Evolutionary conservation across 1,139 yeast species (phyloP), one percentile per base, ranked within the genome.

Genomic region (Candida albicans): DNA sequence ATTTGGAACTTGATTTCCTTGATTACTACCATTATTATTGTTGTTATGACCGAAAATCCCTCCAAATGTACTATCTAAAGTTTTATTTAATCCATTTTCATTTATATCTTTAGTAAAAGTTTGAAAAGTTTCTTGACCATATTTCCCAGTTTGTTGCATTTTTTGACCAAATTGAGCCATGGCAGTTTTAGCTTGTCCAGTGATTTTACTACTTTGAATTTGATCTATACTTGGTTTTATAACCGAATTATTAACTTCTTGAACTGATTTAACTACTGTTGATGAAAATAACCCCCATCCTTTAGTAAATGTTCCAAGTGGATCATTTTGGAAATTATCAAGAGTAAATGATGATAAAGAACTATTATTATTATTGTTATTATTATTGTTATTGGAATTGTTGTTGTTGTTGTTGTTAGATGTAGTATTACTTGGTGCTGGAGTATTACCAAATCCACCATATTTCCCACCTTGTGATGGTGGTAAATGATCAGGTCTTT

Each of bases 381-480:
- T 18, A 18, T 18, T 18, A 18, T 18, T 18, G 5, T 18, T 18
- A 18, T 18, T 18, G 5, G n/a, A n/a, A 27, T 45, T 32, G 5
- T 3, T 18, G 5, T 18, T 18, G 5, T 18, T 18, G 5, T 18
- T 18, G 5, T 18, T 18, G 5, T 18, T 18, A 18, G 3, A 4
- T 4, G 22, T 18, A 46, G 52, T 39, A 50, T 63, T 47, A 38
- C 53, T 42, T 11, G 81, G 75, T 5, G 75, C 73, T 10, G 95
- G 89, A 0, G 89, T 78, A 58, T 82, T 87, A 33, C 98, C 98
- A 67, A 91, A 91, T 0, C 98, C 98, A 50, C 80, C 84, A 61
- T 82, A 91, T 62, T 84, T 87, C 39, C 98, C 98, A 47, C 98
- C 98, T 67, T 91, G 91, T 7, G 95, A 87, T 25, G 98, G 98